These are phyloP conservation scores for Neoscytalidium dimidiatum DNA, from an alignment of 2,329 filamentous ascomycete genomes.

Conservation along the genomic window DNA sequence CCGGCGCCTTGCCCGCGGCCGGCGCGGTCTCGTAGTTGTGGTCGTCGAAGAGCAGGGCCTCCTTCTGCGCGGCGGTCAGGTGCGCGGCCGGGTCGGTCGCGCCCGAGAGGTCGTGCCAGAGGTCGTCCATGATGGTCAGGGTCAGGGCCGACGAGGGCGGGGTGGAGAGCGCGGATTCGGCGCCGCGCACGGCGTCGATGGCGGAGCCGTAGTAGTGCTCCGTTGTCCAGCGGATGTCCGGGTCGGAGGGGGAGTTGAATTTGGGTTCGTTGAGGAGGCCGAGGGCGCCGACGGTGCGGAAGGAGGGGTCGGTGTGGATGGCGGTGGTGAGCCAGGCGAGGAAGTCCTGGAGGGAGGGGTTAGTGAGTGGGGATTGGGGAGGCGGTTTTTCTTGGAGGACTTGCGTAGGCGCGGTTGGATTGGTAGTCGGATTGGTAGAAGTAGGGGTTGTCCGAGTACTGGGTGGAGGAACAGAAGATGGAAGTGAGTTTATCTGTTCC, in stretches of 20 bases:
- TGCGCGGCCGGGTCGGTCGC: background rate
- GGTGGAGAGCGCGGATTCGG: slow-evolving; percentile 39
- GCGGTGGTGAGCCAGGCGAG: slow-evolving; percentile 58
- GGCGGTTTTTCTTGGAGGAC: background rate
- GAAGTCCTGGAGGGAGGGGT: slow-evolving; percentile 39
- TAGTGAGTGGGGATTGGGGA: background rate
- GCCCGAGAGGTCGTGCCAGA: slow-evolving; percentile 7
- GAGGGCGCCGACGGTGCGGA: slow-evolving; percentile 60
- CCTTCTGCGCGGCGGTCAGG: background rate
- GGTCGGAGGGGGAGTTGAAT: slow-evolving; percentile 11
- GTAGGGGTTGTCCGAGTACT: slow-evolving; percentile 44
- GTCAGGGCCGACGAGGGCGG: background rate
- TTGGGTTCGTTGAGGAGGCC: slow-evolving; percentile 61
- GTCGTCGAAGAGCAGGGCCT: slow-evolving; percentile 50
- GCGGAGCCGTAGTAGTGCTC: slow-evolving; percentile 52
- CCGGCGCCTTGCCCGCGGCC: slow-evolving; percentile 51
- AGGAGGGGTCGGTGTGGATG: slow-evolving; percentile 52
- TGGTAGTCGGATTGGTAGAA: slow-evolving; percentile 59
- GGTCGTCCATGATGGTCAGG: slow-evolving; percentile 9
- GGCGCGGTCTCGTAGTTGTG: slow-evolving; percentile 57
- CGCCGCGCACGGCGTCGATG: slow-evolving; percentile 47
- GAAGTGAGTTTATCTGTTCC: background rate
- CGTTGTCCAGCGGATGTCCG: background rate
- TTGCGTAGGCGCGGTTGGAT: slow-evolving; percentile 52
- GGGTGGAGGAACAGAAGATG: background rate